phyloP scores from a whole-genome alignment of 2,329 filamentous ascomycete species.

The Salinomyces thailandicus region DNA sequence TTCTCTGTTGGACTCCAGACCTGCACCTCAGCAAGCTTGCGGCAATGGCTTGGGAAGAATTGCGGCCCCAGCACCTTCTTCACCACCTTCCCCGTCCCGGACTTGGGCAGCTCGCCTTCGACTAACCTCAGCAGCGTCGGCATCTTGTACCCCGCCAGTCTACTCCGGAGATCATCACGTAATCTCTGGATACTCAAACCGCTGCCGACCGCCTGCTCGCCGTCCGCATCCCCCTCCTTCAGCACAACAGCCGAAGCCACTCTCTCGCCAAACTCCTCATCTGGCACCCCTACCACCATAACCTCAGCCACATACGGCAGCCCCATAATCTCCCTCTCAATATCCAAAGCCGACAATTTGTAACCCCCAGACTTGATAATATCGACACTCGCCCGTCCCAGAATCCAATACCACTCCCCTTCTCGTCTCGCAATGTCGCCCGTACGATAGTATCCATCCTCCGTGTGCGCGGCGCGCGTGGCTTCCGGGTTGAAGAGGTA shows the following conservation, averaged over 20 bases:
- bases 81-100: constrained; percentile 40
- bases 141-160: constrained; percentile 40
- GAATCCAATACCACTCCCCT: constrained; percentile 41
- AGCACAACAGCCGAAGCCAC: constrained; percentile 44
- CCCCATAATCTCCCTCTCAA: constrained; percentile 43
- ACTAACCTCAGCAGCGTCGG: constrained; percentile 38
- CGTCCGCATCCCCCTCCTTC: constrained; percentile 24
- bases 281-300: constrained; percentile 43
- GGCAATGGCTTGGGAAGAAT: constrained; percentile 22
- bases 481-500: constrained; percentile 24
- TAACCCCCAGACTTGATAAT: constrained; percentile 48
- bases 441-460: constrained; percentile 24
- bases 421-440: constrained; percentile 29
- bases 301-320: constrained; percentile 41
- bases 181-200: constrained; percentile 32
- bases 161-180: constrained; percentile 33
- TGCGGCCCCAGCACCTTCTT: constrained; percentile 32
- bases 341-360: constrained; percentile 45
- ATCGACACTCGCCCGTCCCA: constrained; percentile 43
- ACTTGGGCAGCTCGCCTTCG: constrained; percentile 39
- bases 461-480: constrained; percentile 21
- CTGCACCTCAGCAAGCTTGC: constrained; percentile 15
- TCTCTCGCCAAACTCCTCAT: constrained; percentile 45
- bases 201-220: constrained; percentile 9
- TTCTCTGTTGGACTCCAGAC: constrained; percentile 14